Percentiles rank a stretch among this genome's conserved stretches.
Conservation (phyloP, 1,284 basidiomycete genomes). For the Porodaedalea pini region DNA sequence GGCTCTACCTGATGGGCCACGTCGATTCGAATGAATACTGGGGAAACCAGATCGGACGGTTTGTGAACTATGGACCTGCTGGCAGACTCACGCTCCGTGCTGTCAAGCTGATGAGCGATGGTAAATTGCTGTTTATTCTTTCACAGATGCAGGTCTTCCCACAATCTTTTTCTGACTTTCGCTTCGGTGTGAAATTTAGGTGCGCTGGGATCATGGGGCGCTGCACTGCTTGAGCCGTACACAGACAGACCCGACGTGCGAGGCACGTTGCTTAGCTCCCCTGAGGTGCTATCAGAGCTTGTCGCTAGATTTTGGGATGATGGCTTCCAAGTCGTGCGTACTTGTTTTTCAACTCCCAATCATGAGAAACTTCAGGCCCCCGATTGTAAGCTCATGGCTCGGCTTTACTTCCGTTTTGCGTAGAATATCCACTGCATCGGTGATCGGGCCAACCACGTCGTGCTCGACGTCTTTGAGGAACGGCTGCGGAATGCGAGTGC, state of each 20-base stretch:
- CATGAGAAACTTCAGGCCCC: neutral
- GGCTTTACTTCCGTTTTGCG: slow-evolving; percentile 4
- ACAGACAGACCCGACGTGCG: slow-evolving; percentile 67
- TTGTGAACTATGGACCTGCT: slow-evolving; percentile 60
- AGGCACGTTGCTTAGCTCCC: slow-evolving; percentile 65
- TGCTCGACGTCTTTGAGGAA: slow-evolving; percentile 76
- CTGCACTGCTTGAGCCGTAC: slow-evolving; percentile 84
- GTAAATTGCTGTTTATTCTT: slow-evolving; percentile 32
- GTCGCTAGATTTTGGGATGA: slow-evolving; percentile 66
- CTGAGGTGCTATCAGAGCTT: slow-evolving; percentile 49
- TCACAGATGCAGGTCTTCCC: neutral
- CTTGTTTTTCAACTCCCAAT: neutral
- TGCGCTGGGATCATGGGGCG: slow-evolving; percentile 89
- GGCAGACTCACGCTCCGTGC: slow-evolving; percentile 67
- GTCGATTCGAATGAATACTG: slow-evolving; percentile 59
- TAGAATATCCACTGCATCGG: slow-evolving; percentile 91
- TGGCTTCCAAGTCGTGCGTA: slow-evolving; percentile 67
- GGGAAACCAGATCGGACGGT: slow-evolving; percentile 56
- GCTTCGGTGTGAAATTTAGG: slow-evolving; percentile 39
- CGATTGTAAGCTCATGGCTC: neutral
- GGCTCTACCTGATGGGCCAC: slow-evolving; percentile 76
- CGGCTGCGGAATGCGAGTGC: slow-evolving; percentile 31
- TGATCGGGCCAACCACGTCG: slow-evolving; percentile 80
- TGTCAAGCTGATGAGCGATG: slow-evolving; percentile 83
- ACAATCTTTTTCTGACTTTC: neutral